Evolutionary conservation across 2,329 filamentous ascomycete species (phyloP).

Genomic region (Venturiaceae sp.): DNA sequence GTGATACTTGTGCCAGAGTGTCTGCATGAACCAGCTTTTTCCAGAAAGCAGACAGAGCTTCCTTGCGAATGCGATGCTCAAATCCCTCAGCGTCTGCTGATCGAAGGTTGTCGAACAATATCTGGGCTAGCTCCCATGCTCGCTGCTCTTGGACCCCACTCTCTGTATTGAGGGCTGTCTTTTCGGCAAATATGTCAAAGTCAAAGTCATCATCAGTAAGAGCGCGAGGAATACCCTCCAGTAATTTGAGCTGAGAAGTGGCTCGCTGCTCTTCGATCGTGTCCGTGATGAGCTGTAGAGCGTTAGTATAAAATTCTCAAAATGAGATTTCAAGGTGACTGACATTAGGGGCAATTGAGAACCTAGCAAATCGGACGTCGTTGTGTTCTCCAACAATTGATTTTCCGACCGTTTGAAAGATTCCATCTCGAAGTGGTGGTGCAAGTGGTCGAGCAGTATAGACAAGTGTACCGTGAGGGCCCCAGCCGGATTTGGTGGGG

Average conservation of each 20-base stretch:
- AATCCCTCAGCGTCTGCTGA: conserved; percentile 31
- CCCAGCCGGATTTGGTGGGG: conserved; percentile 72
- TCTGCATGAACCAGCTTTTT: conserved; percentile 31
- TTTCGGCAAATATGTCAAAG: conserved; percentile 40
- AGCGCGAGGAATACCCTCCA: conserved; percentile 46
- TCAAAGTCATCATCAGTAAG: conserved; percentile 35
- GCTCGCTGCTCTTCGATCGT: conserved; percentile 41
- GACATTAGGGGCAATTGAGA: conserved; percentile 39
- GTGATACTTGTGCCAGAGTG: conserved; percentile 37
- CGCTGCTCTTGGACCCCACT: conserved; percentile 52
- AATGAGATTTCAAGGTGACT: conserved; percentile 13
- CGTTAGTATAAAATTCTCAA: neutral
- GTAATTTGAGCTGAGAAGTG: conserved; percentile 13
- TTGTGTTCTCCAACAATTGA: conserved; percentile 54
- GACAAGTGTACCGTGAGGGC: conserved; percentile 62
- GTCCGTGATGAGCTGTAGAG: conserved; percentile 28
- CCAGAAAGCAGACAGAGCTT: conserved; percentile 60
- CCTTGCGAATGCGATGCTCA: conserved; percentile 34
- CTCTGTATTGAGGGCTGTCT: conserved; percentile 24
- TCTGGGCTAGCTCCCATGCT: conserved; percentile 77
- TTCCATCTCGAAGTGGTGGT: conserved; percentile 31
- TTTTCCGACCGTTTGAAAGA: conserved; percentile 45
- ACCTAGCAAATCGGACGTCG: conserved; percentile 55
- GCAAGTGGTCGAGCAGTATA: conserved; percentile 42
- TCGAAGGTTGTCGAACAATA: conserved; percentile 68